Percentiles rank a stretch among this genome's conserved stretches.
These are phyloP conservation scores for Talaromyces sp. DNA, from an alignment of 2,329 filamentous ascomycete species.

Conservation along the genomic window DNA sequence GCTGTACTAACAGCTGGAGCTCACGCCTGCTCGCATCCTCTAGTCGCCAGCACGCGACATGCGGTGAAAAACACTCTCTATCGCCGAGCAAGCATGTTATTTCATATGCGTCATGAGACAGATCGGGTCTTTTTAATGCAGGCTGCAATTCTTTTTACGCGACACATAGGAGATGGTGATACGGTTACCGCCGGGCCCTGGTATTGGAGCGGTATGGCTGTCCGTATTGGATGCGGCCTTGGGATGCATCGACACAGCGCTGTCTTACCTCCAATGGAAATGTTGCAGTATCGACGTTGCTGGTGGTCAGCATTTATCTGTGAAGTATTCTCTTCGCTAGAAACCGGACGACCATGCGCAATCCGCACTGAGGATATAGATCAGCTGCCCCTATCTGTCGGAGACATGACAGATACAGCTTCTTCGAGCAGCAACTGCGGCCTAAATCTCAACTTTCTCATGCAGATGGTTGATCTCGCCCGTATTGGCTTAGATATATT, in stretches of 20 bases:
- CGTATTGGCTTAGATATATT: conserved; percentile 3
- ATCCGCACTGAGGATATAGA: conserved; percentile 5
- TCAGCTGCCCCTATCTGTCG: background rate
- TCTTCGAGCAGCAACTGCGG: background rate
- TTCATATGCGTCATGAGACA: conserved; percentile 28
- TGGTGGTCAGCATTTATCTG: conserved; percentile 15
- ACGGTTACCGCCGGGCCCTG: conserved; percentile 24
- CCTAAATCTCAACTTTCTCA: background rate
- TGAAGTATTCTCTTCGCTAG: conserved; percentile 10
- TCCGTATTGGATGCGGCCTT: conserved; percentile 29
- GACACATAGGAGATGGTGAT: conserved; percentile 26
- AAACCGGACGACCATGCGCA: conserved; percentile 12
- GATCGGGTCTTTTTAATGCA: conserved; percentile 28
- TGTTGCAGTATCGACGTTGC: conserved; percentile 6
- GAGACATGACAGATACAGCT: conserved; percentile 7
- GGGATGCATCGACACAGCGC: conserved; percentile 24
- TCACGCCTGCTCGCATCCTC: conserved; percentile 26
- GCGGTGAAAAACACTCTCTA: conserved; percentile 26
- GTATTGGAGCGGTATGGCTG: conserved; percentile 29
- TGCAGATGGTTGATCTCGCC: background rate
- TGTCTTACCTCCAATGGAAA: background rate
- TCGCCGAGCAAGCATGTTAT: conserved; percentile 26
- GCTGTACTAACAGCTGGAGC: conserved; percentile 27
- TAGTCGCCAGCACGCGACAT: conserved; percentile 22
- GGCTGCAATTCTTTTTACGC: conserved; percentile 28